phyloP scores from a whole-genome alignment of 805 yeast genomes.

The Cyberlindnera xylosilytica region DNA sequence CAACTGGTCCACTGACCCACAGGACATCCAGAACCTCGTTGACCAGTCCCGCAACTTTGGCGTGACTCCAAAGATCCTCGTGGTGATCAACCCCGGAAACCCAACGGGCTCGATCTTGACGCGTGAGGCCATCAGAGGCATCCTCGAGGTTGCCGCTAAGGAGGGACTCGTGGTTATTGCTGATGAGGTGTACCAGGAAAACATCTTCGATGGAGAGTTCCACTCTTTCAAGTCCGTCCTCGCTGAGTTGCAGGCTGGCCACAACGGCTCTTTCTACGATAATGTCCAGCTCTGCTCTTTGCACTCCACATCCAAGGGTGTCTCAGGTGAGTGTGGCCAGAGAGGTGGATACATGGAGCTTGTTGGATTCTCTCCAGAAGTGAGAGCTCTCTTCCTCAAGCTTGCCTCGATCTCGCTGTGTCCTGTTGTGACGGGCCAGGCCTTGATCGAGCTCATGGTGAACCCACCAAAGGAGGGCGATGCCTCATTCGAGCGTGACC shows the following conservation, averaged over 20 bases:
- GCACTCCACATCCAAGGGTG: constrained; percentile 98
- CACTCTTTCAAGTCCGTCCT: constrained; percentile 81
- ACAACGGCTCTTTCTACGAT: constrained; percentile 49
- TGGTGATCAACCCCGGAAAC: constrained; percentile 96
- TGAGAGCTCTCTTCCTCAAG: constrained; percentile 70
- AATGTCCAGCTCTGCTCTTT: constrained; percentile 87
- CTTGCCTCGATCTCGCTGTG: constrained; percentile 89
- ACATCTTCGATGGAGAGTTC: constrained; percentile 79
- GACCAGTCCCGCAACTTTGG: constrained; percentile 47
- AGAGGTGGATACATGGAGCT: constrained; percentile 99
- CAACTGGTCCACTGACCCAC: constrained; percentile 81
- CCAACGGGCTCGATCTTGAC: constrained; percentile 91
- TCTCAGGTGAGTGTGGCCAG: constrained; percentile 98
- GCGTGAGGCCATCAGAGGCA: constrained; percentile 61
- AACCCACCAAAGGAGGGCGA: constrained; percentile 85
- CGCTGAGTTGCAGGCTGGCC: constrained; percentile 52
- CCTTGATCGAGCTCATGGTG: constrained; percentile 87
- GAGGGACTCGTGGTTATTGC: constrained; percentile 86
- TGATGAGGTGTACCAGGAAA: constrained; percentile 97
- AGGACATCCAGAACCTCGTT: constrained; percentile 55
- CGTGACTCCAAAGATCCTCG: constrained; percentile 70
- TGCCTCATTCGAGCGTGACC: constrained; percentile 65
- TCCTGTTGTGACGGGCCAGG: constrained; percentile 95
- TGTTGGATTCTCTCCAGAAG: constrained; percentile 71
- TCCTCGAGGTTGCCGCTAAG: constrained; percentile 78